Conservation (phyloP, 208 protist species). For the Plasmodiophora brassicae region DNA sequence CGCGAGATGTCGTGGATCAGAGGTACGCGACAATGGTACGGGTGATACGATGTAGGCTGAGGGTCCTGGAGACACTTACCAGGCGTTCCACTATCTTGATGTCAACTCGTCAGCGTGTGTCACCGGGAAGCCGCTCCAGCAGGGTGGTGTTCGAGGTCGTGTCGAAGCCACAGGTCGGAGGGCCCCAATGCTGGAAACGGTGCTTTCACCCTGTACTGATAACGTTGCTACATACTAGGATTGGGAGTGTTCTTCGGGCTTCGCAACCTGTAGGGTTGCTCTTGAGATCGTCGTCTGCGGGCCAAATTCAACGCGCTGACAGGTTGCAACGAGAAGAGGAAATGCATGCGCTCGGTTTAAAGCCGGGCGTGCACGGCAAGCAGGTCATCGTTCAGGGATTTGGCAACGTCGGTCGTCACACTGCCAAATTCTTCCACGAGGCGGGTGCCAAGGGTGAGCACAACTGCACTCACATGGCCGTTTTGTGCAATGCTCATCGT, state of each 20-base stretch:
- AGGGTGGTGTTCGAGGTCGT: slow-evolving; percentile 67
- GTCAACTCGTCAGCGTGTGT: slow-evolving; percentile 66
- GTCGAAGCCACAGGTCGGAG: slow-evolving; percentile 63
- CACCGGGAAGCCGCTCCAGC: slow-evolving; percentile 68
- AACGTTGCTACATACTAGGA: slow-evolving; percentile 52
- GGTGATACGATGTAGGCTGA: too few species aligned
- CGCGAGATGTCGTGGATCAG: slow-evolving; percentile 75
- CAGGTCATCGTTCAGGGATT: slow-evolving; percentile 67
- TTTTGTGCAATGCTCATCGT: too few species aligned
- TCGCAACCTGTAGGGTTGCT: slow-evolving; percentile 48
- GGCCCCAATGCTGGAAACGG: too few species aligned
- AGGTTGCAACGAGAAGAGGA: slow-evolving; percentile 12
- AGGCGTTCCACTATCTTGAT: slow-evolving; percentile 53
- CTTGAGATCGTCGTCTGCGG: not conserved
- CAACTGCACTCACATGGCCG: too few species aligned
- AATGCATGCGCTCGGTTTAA: not conserved
- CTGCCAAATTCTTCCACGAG: slow-evolving; percentile 65
- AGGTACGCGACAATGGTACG: too few species aligned
- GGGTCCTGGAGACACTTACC: too few species aligned
- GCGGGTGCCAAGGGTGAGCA: slow-evolving; percentile 66
- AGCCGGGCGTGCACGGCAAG: slow-evolving; percentile 64
- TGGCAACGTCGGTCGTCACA: slow-evolving; percentile 70
- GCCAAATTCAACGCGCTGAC: not conserved
- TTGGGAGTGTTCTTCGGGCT: slow-evolving; percentile 61
- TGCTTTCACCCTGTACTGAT: not conserved